A percentile compares a stretch with the other conserved stretches of the same genome.
Evolutionary conservation across 1,284 basidiomycete species (phyloP).

Genomic region (Neonothopanus nambi): DNA sequence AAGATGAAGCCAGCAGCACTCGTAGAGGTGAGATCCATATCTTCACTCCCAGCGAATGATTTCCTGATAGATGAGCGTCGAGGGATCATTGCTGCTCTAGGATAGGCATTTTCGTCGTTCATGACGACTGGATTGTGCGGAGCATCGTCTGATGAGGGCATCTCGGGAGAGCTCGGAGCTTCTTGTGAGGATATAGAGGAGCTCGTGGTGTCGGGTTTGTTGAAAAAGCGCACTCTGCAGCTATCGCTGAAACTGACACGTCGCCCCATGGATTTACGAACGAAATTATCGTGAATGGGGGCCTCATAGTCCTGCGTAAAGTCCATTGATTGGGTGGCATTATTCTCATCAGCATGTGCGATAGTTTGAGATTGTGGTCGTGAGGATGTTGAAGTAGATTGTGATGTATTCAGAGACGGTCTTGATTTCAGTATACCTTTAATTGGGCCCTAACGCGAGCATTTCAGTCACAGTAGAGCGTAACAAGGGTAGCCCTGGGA

Average conservation of each 20-base stretch:
- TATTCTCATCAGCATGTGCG: slow-evolving; percentile 35
- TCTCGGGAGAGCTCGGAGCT: slow-evolving; percentile 37
- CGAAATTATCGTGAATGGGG: slow-evolving; percentile 47
- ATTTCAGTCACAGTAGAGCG: slow-evolving; percentile 13
- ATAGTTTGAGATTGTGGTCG: slow-evolving; percentile 29
- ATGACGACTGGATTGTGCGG: slow-evolving; percentile 21
- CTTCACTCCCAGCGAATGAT: slow-evolving; percentile 52
- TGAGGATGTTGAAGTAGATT: slow-evolving; percentile 2
- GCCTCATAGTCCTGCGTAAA: slow-evolving; percentile 51
- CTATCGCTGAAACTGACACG: slow-evolving; percentile 83
- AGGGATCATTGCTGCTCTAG: slow-evolving; percentile 41
- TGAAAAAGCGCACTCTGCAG: slow-evolving; percentile 67
- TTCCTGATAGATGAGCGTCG: slow-evolving; percentile 59
- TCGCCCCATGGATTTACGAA: slow-evolving; percentile 66
- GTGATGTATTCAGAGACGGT: slow-evolving; percentile 22
- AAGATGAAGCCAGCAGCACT: slow-evolving; percentile 34
- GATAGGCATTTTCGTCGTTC: slow-evolving; percentile 67
- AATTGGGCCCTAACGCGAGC: slow-evolving; percentile 54
- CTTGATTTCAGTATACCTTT: slow-evolving; percentile 72
- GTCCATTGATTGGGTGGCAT: slow-evolving; percentile 60
- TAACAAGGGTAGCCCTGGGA: slow-evolving; percentile 14
- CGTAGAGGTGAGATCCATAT: slow-evolving; percentile 60
- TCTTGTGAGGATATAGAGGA: slow-evolving; percentile 29
- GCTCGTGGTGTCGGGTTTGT: slow-evolving; percentile 45
- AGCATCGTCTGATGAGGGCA: slow-evolving; percentile 29